Percentiles rank a stretch among this genome's conserved stretches.
phyloP scores from a whole-genome alignment of 2,329 filamentous ascomycete genomes.

The Arthrinium puccinioides region DNA sequence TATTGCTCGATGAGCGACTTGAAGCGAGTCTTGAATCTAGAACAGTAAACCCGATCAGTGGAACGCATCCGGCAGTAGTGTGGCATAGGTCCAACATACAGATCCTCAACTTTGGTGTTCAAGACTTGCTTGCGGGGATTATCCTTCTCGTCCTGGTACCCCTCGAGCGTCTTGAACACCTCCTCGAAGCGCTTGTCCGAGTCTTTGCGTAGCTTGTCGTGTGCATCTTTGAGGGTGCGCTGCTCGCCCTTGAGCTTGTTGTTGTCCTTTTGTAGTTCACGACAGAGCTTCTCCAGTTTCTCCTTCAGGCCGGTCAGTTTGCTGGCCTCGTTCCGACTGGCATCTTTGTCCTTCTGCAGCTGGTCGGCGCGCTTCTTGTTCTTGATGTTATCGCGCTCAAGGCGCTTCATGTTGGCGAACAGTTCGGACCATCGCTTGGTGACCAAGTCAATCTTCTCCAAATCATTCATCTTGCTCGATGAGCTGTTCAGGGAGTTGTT shows the following conservation, averaged over 20 bases:
- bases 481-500: slow-evolving; percentile 77
- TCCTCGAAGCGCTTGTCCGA: slow-evolving; percentile 81
- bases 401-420: slow-evolving; percentile 87
- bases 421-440: slow-evolving; percentile 89
- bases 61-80: background rate
- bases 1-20: slow-evolving; percentile 97
- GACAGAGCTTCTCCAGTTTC: slow-evolving; percentile 91
- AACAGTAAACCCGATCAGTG: slow-evolving; percentile 23
- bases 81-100: slow-evolving; percentile 48
- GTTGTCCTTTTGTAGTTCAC: slow-evolving; percentile 93
- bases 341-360: slow-evolving; percentile 93
- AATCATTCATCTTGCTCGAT: slow-evolving; percentile 83
- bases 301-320: slow-evolving; percentile 90
- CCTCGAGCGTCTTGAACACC: slow-evolving; percentile 76
- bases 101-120: slow-evolving; percentile 81
- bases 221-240: slow-evolving; percentile 79
- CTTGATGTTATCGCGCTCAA: slow-evolving; percentile 90
- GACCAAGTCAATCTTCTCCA: slow-evolving; percentile 85
- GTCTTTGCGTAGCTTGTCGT: slow-evolving; percentile 73
- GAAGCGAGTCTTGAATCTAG: slow-evolving; percentile 75
- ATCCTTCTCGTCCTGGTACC: slow-evolving; percentile 81
- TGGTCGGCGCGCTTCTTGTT: slow-evolving; percentile 93
- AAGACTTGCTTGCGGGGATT: slow-evolving; percentile 72
- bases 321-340: slow-evolving; percentile 77
- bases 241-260: slow-evolving; percentile 99